Conservation (phyloP, 345 rosid genomes). For the Garcia nutans region DNA sequence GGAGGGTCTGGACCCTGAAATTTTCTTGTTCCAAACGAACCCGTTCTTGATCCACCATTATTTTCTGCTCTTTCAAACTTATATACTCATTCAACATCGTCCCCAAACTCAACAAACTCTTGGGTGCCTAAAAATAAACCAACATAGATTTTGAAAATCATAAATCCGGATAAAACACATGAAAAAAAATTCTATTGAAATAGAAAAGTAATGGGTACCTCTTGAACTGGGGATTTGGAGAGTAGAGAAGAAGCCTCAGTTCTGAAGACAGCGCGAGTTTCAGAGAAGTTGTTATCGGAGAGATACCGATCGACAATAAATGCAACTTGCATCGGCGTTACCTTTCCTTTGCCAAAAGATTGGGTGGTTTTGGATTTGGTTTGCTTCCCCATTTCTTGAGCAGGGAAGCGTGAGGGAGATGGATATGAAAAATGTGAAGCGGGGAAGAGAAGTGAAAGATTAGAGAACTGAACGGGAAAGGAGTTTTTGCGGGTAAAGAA, state of each 20-base stretch:
- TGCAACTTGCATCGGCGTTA: constrained; percentile 75
- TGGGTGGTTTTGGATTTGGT: constrained; percentile 42
- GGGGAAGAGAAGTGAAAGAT: not conserved
- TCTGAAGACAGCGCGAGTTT: constrained; percentile 56
- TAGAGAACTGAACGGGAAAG: not conserved
- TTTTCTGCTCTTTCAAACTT: constrained; percentile 62
- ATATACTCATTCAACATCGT: constrained; percentile 70
- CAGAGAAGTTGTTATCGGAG: constrained; percentile 54
- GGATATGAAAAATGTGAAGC: too few relatives aligned
- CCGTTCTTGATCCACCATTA: constrained; percentile 60
- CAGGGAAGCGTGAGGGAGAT: not conserved
- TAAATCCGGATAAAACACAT: not conserved
- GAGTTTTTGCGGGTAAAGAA: not conserved
- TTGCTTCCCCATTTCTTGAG: constrained; percentile 49
- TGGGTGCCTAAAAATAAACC: constrained; percentile 48
- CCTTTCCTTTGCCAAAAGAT: constrained; percentile 56
- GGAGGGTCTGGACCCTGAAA: constrained; percentile 55
- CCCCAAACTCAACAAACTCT: constrained; percentile 67
- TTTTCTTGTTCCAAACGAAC: constrained; percentile 61
- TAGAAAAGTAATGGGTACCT: constrained; percentile 32
- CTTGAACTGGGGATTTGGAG: constrained; percentile 58
- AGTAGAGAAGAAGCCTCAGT: constrained; percentile 70
- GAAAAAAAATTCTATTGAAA: too few relatives aligned
- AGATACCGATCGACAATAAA: constrained; percentile 88
- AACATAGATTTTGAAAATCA: not conserved